These are phyloP conservation scores for Terfezia boudieri DNA, from an alignment of 495 filamentous ascomycete species.

Conservation along the genomic window DNA sequence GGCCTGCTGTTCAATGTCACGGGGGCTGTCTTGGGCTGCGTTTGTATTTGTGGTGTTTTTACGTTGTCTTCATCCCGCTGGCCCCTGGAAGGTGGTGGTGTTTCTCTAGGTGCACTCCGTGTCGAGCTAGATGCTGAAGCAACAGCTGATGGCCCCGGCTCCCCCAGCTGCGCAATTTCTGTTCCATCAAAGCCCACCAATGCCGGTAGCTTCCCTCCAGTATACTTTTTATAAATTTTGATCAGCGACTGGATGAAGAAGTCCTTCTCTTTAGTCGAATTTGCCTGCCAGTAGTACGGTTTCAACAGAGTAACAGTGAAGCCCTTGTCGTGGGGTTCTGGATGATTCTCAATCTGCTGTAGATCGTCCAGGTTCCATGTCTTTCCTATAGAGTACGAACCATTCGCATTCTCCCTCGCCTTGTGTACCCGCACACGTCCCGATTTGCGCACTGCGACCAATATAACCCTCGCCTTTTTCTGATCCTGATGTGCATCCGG, in stretches of 20 bases:
- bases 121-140: background rate
- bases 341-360: constrained; percentile 54
- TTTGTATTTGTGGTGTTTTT: background rate
- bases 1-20: background rate
- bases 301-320: constrained; percentile 82
- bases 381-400: constrained; percentile 90
- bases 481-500: constrained; percentile 37
- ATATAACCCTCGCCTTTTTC: constrained; percentile 77
- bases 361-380: constrained; percentile 91
- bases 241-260: constrained; percentile 89
- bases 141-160: background rate
- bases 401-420: constrained; percentile 80
- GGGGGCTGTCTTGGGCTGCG: background rate
- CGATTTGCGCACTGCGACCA: constrained; percentile 76
- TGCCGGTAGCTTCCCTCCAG: constrained; percentile 57
- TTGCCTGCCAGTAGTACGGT: constrained; percentile 91
- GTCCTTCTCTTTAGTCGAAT: constrained; percentile 81
- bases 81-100: background rate
- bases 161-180: constrained; percentile 24
- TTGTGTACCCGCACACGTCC: constrained; percentile 91
- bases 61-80: background rate
- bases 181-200: constrained; percentile 61
- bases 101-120: background rate
- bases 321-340: constrained; percentile 41
- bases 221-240: constrained; percentile 93